Percentiles rank a stretch among this genome's conserved stretches.
Evolutionary conservation across 169 alveolate species (phyloP).

Genomic region (Haemoproteus tartakovskyi): DNA sequence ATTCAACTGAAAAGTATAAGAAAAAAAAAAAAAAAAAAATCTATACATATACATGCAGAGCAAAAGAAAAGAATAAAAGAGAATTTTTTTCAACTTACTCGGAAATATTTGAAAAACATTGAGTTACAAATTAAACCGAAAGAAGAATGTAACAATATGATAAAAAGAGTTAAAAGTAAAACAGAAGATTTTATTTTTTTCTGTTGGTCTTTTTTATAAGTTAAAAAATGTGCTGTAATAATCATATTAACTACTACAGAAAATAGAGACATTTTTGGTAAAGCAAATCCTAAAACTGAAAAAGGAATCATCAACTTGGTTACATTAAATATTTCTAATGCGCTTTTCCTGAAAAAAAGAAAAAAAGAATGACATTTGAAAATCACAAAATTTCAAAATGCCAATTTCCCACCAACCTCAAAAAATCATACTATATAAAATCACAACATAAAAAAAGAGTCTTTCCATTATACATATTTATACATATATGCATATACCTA

Average conservation of each 20-base stretch:
- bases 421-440: too few relatives aligned
- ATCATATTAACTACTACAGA: conserved; percentile 63
- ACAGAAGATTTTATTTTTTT: conserved; percentile 48
- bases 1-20: conserved; percentile 4
- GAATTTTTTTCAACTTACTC: conserved; percentile 8
- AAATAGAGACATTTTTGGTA: conserved; percentile 59
- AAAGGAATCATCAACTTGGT: conserved; percentile 45
- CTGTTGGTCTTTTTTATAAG: conserved; percentile 59
- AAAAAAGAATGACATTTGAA: too few relatives aligned
- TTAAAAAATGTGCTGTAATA: conserved; percentile 61
- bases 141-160: conserved; percentile 46
- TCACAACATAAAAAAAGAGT: too few relatives aligned
- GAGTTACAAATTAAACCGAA: conserved; percentile 21
- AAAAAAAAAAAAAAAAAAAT: neutral
- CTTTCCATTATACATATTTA: too few relatives aligned
- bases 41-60: conserved; percentile 1
- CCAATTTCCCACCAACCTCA: too few relatives aligned
- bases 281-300: conserved; percentile 23
- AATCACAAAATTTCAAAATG: too few relatives aligned
- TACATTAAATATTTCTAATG: conserved; percentile 31
- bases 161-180: conserved; percentile 39
- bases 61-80: too few relatives aligned
- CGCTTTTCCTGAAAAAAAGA: conserved; percentile 28
- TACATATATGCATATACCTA: too few relatives aligned
- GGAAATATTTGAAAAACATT: conserved; percentile 21